These are phyloP conservation scores for Boletus edulis DNA, from an alignment of 768 basidiomycete species.

Conservation along the genomic window DNA sequence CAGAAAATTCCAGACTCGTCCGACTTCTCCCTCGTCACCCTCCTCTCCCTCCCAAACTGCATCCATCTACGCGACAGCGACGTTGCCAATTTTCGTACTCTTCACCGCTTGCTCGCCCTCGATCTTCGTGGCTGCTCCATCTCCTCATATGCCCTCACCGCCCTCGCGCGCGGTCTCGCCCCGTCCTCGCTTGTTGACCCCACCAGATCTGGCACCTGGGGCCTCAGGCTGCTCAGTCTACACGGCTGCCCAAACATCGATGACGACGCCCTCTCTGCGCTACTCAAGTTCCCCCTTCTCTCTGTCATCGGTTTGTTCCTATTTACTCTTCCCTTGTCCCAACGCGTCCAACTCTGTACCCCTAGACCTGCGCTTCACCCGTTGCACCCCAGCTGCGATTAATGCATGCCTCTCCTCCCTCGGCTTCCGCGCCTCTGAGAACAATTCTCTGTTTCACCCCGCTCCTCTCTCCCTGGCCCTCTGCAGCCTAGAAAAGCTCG, in stretches of 20 bases:
- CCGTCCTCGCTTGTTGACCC: slow-evolving; percentile 19
- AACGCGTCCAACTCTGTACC: not conserved
- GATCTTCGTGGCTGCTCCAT: slow-evolving; percentile 58
- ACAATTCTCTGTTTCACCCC: slow-evolving; percentile 41
- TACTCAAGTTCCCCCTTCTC: slow-evolving; percentile 55
- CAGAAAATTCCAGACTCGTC: slow-evolving; percentile 53
- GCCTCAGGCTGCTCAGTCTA: slow-evolving; percentile 56
- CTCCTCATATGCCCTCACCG: slow-evolving; percentile 49
- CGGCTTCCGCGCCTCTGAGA: slow-evolving; percentile 27
- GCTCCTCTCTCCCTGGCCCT: slow-evolving; percentile 38
- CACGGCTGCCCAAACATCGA: slow-evolving; percentile 51
- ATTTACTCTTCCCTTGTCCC: not conserved
- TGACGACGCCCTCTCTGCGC: slow-evolving; percentile 38
- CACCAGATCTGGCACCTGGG: slow-evolving; percentile 46
- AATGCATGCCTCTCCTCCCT: slow-evolving; percentile 14
- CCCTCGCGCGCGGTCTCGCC: slow-evolving; percentile 48
- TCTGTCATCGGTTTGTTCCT: slow-evolving; percentile 53
- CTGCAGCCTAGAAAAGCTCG: slow-evolving; percentile 26
- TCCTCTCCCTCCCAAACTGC: slow-evolving; percentile 59
- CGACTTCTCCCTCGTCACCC: slow-evolving; percentile 61
- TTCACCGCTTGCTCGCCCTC: slow-evolving; percentile 60
- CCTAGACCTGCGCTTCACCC: slow-evolving; percentile 51
- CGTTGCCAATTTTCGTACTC: slow-evolving; percentile 45
- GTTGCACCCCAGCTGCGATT: slow-evolving; percentile 33
- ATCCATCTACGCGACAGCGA: slow-evolving; percentile 56